phyloP scores from a whole-genome alignment of 176 grass and related monocot genomes.

The Puccinellia tenuiflora region DNA sequence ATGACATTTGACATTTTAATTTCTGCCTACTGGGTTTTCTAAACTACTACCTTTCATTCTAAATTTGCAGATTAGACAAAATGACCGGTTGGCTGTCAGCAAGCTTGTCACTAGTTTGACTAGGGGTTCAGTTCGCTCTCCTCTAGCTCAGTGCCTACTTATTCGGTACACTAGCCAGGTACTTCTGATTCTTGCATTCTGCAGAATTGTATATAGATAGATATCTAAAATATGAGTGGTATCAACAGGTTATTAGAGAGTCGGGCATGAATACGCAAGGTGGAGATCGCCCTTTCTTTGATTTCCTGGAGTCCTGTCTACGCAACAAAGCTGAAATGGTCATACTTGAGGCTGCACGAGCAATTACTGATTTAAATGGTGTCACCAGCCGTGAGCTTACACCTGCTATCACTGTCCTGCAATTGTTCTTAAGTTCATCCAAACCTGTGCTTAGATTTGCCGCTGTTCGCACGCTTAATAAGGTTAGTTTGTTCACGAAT shows the following conservation, averaged over 20 bases:
- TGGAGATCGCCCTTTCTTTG: slow-evolving; percentile 93
- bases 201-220: slow-evolving; percentile 5
- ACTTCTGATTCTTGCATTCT: slow-evolving; percentile 20
- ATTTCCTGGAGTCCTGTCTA: slow-evolving; percentile 91
- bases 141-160: slow-evolving; percentile 91
- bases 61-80: slow-evolving; percentile 82
- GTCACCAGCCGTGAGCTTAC: slow-evolving; percentile 93
- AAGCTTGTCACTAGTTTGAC: slow-evolving; percentile 95
- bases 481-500: slow-evolving; percentile 38
- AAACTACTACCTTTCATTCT: not conserved
- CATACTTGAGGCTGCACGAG: slow-evolving; percentile 93
- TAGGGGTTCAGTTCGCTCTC: slow-evolving; percentile 91
- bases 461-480: slow-evolving; percentile 91
- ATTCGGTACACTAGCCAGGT: slow-evolving; percentile 97
- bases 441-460: slow-evolving; percentile 98
- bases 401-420: slow-evolving; percentile 93
- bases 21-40: not conserved
- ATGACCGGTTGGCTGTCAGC: slow-evolving; percentile 94
- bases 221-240: slow-evolving; percentile 3
- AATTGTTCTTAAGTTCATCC: slow-evolving; percentile 98
- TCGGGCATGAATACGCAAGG: slow-evolving; percentile 61
- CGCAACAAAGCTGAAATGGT: slow-evolving; percentile 98
- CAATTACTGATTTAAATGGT: slow-evolving; percentile 92
- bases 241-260: slow-evolving; percentile 85
- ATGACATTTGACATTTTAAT: not conserved